Percentiles rank a stretch among this genome's conserved stretches.
Conservation (phyloP, 1,284 basidiomycete species). For the Puccinia coronata region DNA sequence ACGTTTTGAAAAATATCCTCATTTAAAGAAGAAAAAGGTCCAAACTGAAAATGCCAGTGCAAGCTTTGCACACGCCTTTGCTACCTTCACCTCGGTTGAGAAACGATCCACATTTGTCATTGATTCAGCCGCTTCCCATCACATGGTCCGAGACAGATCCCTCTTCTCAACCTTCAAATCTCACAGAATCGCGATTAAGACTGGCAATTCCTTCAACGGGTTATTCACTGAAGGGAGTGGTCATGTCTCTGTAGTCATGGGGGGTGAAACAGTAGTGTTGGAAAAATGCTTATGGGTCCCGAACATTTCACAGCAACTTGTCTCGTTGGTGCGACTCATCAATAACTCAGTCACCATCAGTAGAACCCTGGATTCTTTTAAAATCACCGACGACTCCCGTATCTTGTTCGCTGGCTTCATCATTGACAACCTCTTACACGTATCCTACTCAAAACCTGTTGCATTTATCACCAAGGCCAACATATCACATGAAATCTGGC, state of each 20-base stretch:
- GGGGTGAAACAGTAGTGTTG: too few relatives aligned
- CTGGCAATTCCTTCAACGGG: not conserved
- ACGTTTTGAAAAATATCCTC: not conserved
- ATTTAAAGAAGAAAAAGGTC: not conserved
- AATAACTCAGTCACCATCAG: not conserved
- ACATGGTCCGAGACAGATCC: slow-evolving; percentile 2
- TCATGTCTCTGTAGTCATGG: not conserved
- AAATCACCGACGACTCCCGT: too few relatives aligned
- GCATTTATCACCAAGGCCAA: not conserved
- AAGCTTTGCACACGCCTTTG: not conserved
- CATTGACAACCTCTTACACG: not conserved
- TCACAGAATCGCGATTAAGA: not conserved
- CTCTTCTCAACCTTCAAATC: not conserved
- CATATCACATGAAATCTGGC: not conserved
- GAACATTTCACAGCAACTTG: not conserved
- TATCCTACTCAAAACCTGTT: not conserved
- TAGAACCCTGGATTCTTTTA: not conserved
- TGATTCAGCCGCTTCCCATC: slow-evolving; percentile 6
- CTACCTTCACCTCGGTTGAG: not conserved
- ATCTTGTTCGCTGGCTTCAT: not conserved
- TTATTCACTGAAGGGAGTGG: not conserved
- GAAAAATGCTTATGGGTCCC: not conserved
- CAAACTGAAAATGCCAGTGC: not conserved
- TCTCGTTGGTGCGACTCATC: not conserved
- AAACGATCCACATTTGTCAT: not conserved